A percentile compares a stretch with the other conserved stretches of the same genome.
These are phyloP conservation scores for Entomortierella chlamydospora DNA, from an alignment of 192 early-diverging fungal species.

Conservation along the genomic window DNA sequence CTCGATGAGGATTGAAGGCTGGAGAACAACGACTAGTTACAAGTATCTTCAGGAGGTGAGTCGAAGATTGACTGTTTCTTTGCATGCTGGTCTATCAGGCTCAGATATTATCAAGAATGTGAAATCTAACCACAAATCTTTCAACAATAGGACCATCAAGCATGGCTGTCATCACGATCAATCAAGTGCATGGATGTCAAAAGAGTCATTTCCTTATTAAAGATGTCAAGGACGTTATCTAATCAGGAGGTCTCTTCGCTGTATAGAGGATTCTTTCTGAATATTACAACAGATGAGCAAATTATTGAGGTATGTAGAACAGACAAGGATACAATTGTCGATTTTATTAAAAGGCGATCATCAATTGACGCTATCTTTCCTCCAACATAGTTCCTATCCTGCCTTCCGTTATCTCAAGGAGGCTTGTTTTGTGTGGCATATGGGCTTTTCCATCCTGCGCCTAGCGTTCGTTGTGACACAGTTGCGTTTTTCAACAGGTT, in stretches of 20 bases:
- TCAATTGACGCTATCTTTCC: no score
- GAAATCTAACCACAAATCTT: no score
- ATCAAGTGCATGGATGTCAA: slow-evolving; percentile 79
- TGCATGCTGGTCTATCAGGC: background rate
- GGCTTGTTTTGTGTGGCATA: slow-evolving; percentile 83
- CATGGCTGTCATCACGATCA: slow-evolving; percentile 63
- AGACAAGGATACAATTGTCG: no score
- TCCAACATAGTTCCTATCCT: slow-evolving; percentile 68
- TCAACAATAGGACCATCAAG: slow-evolving; percentile 68
- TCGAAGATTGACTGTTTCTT: no score
- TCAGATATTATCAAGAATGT: no score
- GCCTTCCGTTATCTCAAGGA: slow-evolving; percentile 82
- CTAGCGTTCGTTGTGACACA: slow-evolving; percentile 73
- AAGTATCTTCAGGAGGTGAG: slow-evolving; percentile 73
- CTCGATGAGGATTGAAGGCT: slow-evolving; percentile 88
- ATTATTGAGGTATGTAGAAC: slow-evolving; percentile 83
- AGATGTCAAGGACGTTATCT: slow-evolving; percentile 58
- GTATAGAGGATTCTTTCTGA: slow-evolving; percentile 76
- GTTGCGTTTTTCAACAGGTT: slow-evolving; percentile 81
- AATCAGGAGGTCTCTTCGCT: slow-evolving; percentile 74
- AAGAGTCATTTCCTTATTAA: slow-evolving; percentile 72
- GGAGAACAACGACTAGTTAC: slow-evolving; percentile 82
- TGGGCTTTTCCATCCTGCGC: slow-evolving; percentile 83
- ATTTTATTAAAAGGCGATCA: no score
- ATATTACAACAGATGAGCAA: slow-evolving; percentile 77